phyloP scores from a whole-genome alignment of 2,329 filamentous ascomycete species.

The Corinectria fuckeliana region DNA sequence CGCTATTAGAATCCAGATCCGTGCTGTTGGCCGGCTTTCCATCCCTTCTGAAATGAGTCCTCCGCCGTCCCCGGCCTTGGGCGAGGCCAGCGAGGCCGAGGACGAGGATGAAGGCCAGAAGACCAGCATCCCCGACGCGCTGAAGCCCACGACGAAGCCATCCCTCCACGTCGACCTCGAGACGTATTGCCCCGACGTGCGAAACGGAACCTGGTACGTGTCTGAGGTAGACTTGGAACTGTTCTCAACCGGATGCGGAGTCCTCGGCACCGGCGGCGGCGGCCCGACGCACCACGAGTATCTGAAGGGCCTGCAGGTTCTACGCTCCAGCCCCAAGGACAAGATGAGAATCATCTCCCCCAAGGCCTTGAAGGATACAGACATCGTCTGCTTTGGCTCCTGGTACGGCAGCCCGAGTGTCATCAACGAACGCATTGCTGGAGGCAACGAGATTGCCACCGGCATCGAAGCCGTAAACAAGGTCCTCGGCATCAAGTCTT shows the following conservation, averaged over 20 bases:
- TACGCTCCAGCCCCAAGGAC: constrained; percentile 42
- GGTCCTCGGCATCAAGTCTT: constrained; percentile 40
- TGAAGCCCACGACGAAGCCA: constrained; percentile 41
- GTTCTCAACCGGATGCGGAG: constrained; percentile 45
- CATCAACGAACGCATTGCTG: constrained; percentile 46
- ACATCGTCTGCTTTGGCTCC: constrained; percentile 50
- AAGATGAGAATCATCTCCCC: constrained; percentile 51
- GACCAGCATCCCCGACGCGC: constrained; percentile 38
- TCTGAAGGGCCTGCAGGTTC: constrained; percentile 48
- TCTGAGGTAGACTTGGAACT: constrained; percentile 47
- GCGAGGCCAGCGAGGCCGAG: background rate
- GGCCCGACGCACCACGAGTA: constrained; percentile 51
- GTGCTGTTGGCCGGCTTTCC: constrained; percentile 43
- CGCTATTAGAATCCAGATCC: constrained; percentile 44
- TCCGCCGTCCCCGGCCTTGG: constrained; percentile 27
- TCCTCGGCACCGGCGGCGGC: constrained; percentile 47
- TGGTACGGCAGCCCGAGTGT: constrained; percentile 54
- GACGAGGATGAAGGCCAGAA: constrained; percentile 38
- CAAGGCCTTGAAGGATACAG: constrained; percentile 45
- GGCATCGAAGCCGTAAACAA: constrained; percentile 46
- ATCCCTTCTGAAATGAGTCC: constrained; percentile 38
- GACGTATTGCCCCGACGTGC: constrained; percentile 41
- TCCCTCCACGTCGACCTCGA: constrained; percentile 40
- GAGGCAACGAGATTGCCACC: constrained; percentile 45
- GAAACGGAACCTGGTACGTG: constrained; percentile 43